Conservation (phyloP, 345 rosid species). For the Noccaea caerulescens region DNA sequence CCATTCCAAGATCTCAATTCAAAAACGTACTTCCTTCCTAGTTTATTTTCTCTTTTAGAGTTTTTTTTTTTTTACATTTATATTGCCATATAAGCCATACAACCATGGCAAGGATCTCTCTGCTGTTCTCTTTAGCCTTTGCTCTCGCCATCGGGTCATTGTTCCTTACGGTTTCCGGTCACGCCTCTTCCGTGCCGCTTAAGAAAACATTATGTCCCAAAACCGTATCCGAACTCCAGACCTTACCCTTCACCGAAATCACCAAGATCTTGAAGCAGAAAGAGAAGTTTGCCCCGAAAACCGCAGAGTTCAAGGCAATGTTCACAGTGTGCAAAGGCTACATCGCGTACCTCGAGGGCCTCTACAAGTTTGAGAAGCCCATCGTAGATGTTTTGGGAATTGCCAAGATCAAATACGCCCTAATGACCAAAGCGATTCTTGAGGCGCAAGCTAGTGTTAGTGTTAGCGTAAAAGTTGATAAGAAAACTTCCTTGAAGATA, state of each 20-base stretch:
- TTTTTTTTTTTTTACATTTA: background rate
- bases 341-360: slow-evolving; percentile 29
- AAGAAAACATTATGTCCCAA: background rate
- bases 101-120: slow-evolving; percentile 39
- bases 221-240: slow-evolving; percentile 26
- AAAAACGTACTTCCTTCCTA: slow-evolving; percentile 26
- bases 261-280: slow-evolving; percentile 15
- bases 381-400: slow-evolving; percentile 30
- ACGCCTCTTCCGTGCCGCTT: background rate
- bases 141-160: slow-evolving; percentile 24
- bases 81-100: slow-evolving; percentile 22
- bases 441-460: slow-evolving; percentile 25
- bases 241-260: slow-evolving; percentile 35
- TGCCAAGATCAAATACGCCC: slow-evolving; percentile 29
- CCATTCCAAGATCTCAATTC: slow-evolving; percentile 21
- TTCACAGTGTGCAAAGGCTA: slow-evolving; percentile 37
- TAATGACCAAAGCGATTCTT: slow-evolving; percentile 21
- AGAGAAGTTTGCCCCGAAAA: slow-evolving; percentile 19
- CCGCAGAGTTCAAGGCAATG: slow-evolving; percentile 33
- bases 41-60: background rate
- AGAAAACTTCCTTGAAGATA: slow-evolving; percentile 26
- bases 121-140: slow-evolving; percentile 31
- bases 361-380: slow-evolving; percentile 31
- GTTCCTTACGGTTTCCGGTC: slow-evolving; percentile 32
- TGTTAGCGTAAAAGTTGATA: slow-evolving; percentile 19